Conservation (phyloP, 345 rosid species). For the Alliaria petiolata region DNA sequence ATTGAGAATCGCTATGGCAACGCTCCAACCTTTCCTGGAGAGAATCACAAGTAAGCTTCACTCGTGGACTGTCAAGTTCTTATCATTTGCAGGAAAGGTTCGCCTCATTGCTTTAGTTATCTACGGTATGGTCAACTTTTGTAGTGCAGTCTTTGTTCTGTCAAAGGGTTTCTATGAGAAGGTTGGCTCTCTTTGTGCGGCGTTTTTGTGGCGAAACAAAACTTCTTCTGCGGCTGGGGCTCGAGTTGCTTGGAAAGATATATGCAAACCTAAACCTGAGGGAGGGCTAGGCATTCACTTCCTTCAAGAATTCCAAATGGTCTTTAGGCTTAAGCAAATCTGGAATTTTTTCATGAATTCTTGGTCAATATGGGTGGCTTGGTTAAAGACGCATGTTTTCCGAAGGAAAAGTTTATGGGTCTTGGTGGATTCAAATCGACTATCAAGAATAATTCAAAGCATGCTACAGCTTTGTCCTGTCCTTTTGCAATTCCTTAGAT, state of each 20-base stretch:
- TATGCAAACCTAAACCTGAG: not conserved
- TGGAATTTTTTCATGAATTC: slow-evolving; percentile 36
- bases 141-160: not conserved
- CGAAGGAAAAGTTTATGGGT: too few relatives aligned
- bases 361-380: too few relatives aligned
- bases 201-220: not conserved
- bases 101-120: not conserved
- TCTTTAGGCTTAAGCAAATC: not conserved
- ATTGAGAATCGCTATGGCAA: not conserved
- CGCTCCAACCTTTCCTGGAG: not conserved
- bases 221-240: not conserved
- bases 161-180: not conserved
- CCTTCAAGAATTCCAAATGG: slow-evolving; percentile 24
- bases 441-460: too few relatives aligned
- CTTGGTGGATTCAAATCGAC: too few relatives aligned
- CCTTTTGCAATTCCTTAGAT: too few relatives aligned
- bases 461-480: too few relatives aligned
- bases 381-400: too few relatives aligned
- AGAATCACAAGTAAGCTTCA: not conserved
- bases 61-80: not conserved
- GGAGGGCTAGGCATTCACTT: not conserved
- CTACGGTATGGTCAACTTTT: not conserved
- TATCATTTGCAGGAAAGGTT: not conserved
- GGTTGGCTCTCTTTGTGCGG: not conserved
- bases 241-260: not conserved